These are phyloP conservation scores for Penicillium canescens DNA, from an alignment of 495 filamentous ascomycete species.

Conservation along the genomic window DNA sequence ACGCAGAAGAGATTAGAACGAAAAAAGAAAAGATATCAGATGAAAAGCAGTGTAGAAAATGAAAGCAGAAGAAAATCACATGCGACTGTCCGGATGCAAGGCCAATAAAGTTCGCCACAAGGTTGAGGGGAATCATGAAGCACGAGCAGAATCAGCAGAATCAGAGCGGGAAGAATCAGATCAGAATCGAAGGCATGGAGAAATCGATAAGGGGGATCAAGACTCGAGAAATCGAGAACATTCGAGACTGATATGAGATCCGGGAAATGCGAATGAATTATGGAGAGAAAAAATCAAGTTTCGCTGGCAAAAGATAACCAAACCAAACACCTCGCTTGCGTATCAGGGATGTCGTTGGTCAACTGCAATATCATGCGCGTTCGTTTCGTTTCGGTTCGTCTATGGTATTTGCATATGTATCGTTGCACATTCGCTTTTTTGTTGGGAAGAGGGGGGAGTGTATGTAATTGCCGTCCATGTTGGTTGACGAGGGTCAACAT, in stretches of 20 bases:
- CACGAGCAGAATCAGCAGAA: conserved; percentile 3
- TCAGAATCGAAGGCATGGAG: conserved; percentile 1
- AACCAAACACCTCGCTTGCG: conserved; percentile 36
- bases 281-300: conserved; percentile 4
- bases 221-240: conserved; percentile 2
- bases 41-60: not conserved
- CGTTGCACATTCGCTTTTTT: conserved; percentile 29
- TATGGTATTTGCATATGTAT: conserved; percentile 31
- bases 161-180: not conserved
- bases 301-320: conserved; percentile 27
- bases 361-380: conserved; percentile 27
- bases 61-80: not conserved
- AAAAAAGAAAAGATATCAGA: not conserved
- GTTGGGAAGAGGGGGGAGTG: not conserved
- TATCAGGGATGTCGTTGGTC: conserved; percentile 28
- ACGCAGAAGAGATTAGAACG: conserved; percentile 7
- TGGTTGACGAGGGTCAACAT: not conserved
- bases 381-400: conserved; percentile 35
- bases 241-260: conserved; percentile 5
- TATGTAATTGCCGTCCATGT: not conserved
- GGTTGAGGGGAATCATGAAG: conserved; percentile 5
- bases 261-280: conserved; percentile 11
- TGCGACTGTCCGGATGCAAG: conserved; percentile 9
- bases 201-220: not conserved
- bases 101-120: conserved; percentile 9